Base-by-base conservation (phyloP, 2,329 filamentous ascomycete species). In the Delphinella strobiligena region DNA sequence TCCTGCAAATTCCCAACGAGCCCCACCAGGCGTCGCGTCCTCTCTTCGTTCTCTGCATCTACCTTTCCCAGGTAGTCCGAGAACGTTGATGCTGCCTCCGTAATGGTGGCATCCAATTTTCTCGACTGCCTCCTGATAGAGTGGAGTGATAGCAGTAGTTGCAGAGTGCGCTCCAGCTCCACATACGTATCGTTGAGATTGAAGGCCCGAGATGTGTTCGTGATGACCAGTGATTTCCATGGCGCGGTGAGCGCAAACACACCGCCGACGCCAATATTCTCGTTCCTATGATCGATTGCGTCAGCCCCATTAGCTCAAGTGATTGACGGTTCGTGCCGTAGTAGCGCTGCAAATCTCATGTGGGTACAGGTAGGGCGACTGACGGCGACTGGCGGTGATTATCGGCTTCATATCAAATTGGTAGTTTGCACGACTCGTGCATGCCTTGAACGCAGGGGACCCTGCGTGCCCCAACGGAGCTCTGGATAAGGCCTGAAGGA, bases 171-270 rank as follows among this genome's bases (percentile, higher is more conserved):
- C 22, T 12, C 12, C 7, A 27, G 7, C 7, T 7, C 22, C 22
- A 7, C 22, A 27, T n/a, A n/a, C n/a, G 22, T 27, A 12, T 7
- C 12, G 22, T 27, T 27, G 22, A 7, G 22, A 27, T 27, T 12
- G 12, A 12, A 27, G 22, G 22, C 12, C 22, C 22, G 22, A 27
- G 22, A 27, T 27, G 22, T 27, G 22, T 27, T 12, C 22, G 22
- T 12, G 22, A 27, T 7, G 7, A 7, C 12, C 22, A 27, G 12
- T 7, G 31, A 33, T 30, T 17, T 42, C 18, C 17, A 42, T n/a
- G 38, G n/a, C n/a, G n/a, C n/a, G n/a, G n/a, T n/a, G n/a, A n/a
- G 31, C 27, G 40, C 40, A 24, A 38, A 35, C 14, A 42, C 36
- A 16, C 40, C 31, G 40, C 36, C 37, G 31, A 42, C 18, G 19